Evolutionary conservation across 1,284 basidiomycete species (phyloP).

Genomic region (Pascua sp.): DNA sequence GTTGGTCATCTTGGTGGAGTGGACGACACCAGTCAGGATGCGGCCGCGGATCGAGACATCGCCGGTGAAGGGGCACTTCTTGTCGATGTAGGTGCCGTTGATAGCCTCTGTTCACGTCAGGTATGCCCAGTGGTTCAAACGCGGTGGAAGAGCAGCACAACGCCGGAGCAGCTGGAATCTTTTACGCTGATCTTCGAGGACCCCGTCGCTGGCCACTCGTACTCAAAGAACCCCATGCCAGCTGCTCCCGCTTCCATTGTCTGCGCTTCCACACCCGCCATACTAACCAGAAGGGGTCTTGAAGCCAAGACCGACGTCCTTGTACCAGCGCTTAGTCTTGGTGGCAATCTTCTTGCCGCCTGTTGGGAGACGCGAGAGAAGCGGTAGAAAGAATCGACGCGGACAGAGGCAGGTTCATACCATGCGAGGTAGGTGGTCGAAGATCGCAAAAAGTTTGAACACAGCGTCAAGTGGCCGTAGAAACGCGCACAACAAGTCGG

Average conservation of each 20-base stretch:
- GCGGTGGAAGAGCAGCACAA: too few relatives aligned
- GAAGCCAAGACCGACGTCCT: slow-evolving; percentile 95
- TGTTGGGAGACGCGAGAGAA: slow-evolving; percentile 35
- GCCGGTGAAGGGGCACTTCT: slow-evolving; percentile 99
- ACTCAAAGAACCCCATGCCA: too few relatives aligned
- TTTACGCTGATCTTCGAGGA: too few relatives aligned
- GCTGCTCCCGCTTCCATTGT: too few relatives aligned
- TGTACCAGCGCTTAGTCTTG: slow-evolving; percentile 98
- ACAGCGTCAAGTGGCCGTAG: background rate
- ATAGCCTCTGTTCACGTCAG: slow-evolving; percentile 66
- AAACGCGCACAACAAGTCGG: background rate
- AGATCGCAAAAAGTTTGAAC: slow-evolving; percentile 6
- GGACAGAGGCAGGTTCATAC: background rate
- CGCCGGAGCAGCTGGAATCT: too few relatives aligned
- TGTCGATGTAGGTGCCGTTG: slow-evolving; percentile 97
- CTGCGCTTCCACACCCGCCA: background rate
- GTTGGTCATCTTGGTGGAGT: slow-evolving; percentile 96
- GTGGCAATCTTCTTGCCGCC: slow-evolving; percentile 84
- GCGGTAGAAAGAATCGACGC: background rate
- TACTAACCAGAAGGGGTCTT: slow-evolving; percentile 70
- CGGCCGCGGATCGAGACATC: slow-evolving; percentile 97
- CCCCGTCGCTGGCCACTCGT: too few relatives aligned
- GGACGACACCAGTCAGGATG: slow-evolving; percentile 95
- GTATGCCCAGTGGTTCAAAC: too few relatives aligned
- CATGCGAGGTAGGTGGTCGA: background rate